Evolutionary conservation across 805 yeast genomes (phyloP), one percentile per base, ranked within the genome.

Genomic region (Candida ovalis): DNA sequence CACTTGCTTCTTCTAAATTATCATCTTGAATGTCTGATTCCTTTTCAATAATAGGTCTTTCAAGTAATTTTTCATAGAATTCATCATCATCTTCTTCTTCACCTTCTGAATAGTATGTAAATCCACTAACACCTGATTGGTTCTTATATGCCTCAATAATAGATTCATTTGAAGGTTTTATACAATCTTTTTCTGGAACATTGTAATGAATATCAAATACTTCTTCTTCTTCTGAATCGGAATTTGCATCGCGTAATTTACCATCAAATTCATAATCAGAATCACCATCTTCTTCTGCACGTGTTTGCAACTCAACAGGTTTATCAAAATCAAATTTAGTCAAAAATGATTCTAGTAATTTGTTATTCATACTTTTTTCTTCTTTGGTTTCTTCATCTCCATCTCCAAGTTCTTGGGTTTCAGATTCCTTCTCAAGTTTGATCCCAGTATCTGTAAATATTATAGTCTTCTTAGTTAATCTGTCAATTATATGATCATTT

Each of bases 401-500:
- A 6, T 58, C 59, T 2, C 55, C 62, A 3, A 36, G 36, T 33
- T 49, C 50, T 13, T 44, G 55, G 12, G 44, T 24, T 9, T 49
- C 22, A 42, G 39, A 19, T 28, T 25, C 22, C 18, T 49, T 49
- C 28, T 39, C 44, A 37, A 49, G 49, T 19, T 40, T 41, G 12
- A 55, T 43, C 4, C 54, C 63, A 8, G 45, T 44, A 36, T 51
- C 50, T 50, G 66, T 51, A 54, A 64, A 71, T 30, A 64, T 58
- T 22, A 74, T 62, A 46, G 48, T 35, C 22, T 54, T 52, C 21
- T 42, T 48, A 2, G 56, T 24, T n/a, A 63, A 43, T 41, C 81
- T 74, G 60, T 91, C 97, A 18, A 91, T 76, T 12, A 88, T 76
- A 61, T 88, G 95, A 43, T 84, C 87, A 51, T 79, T 81, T 5